phyloP scores from a whole-genome alignment of 2,329 filamentous ascomycete species.

The Exophiala lecanii-corni region DNA sequence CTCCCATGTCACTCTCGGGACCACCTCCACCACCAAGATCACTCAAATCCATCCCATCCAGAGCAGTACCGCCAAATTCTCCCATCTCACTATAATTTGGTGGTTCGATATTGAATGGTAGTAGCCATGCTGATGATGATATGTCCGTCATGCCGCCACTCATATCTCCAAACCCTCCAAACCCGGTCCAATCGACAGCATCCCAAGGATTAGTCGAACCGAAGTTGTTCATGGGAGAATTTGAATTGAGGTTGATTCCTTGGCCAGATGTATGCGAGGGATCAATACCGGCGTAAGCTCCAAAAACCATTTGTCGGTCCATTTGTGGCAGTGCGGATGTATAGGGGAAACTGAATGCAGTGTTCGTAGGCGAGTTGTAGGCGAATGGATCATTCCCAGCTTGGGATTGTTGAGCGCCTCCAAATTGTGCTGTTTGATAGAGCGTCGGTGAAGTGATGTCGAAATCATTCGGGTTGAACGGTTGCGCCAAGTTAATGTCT shows the following conservation, averaged over 20 bases:
- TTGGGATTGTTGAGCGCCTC: constrained; percentile 7
- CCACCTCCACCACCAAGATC: constrained; percentile 10
- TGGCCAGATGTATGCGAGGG: constrained; percentile 27
- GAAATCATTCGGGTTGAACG: constrained; percentile 22
- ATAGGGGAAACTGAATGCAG: constrained; percentile 33
- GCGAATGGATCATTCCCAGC: constrained; percentile 3
- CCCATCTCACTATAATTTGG: constrained; percentile 43
- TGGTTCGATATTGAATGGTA: constrained; percentile 87
- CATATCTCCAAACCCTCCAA: constrained; percentile 18
- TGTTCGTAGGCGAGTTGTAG: constrained; percentile 22
- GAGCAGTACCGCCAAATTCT: constrained; percentile 17
- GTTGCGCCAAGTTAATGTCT: constrained; percentile 21
- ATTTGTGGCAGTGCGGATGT: constrained; percentile 56
- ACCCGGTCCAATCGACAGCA: constrained; percentile 21
- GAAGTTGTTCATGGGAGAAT: constrained; percentile 26
- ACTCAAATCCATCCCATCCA: constrained; percentile 22
- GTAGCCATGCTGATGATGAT: constrained; percentile 67
- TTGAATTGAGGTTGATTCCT: constrained; percentile 27
- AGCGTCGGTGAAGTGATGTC: constrained; percentile 24
- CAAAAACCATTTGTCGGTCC: constrained; percentile 71
- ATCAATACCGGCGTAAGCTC: constrained; percentile 60
- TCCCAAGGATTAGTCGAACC: constrained; percentile 23
- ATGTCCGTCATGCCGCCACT: constrained; percentile 17
- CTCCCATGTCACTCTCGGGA: constrained; percentile 9
- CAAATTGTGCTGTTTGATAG: constrained; percentile 18